Evolutionary conservation across 345 rosid species (phyloP).

Genomic region (Rhizophora mangle): DNA sequence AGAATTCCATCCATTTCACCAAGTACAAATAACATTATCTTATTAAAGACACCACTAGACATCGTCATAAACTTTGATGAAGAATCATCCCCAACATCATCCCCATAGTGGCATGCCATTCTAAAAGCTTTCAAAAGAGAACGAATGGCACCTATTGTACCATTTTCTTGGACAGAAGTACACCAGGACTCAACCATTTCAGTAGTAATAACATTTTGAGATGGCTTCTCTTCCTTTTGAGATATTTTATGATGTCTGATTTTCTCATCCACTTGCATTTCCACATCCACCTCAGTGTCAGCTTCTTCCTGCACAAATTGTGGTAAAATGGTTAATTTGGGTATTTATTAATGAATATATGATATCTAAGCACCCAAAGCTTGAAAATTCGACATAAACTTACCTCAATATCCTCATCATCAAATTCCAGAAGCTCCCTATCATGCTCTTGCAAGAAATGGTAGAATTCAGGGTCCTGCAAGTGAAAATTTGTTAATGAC

Average conservation of each 20-base stretch:
- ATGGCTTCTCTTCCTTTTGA: constrained; percentile 38
- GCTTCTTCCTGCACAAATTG: constrained; percentile 47
- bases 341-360: neutral
- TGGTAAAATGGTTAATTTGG: neutral
- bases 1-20: constrained; percentile 84
- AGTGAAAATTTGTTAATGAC: constrained; percentile 2
- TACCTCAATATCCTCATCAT: constrained; percentile 71
- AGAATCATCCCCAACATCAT: constrained; percentile 69
- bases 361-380: neutral
- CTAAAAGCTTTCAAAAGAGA: constrained; percentile 84
- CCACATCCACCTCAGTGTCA: constrained; percentile 46
- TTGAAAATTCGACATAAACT: constrained; percentile 19
- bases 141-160: constrained; percentile 63
- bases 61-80: constrained; percentile 54
- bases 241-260: constrained; percentile 19
- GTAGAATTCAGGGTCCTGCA: constrained; percentile 85
- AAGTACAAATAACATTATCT: constrained; percentile 73
- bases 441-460: constrained; percentile 74
- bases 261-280: constrained; percentile 37
- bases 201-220: constrained; percentile 52
- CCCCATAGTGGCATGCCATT: constrained; percentile 94
- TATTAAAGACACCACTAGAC: constrained; percentile 82
- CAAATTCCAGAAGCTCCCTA: constrained; percentile 68
- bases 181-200: constrained; percentile 86
- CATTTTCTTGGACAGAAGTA: constrained; percentile 47